Percentiles rank a stretch among this genome's conserved stretches.
Conservation (phyloP, 768 basidiomycete species). For the Chalciporus sphaerocephalus region DNA sequence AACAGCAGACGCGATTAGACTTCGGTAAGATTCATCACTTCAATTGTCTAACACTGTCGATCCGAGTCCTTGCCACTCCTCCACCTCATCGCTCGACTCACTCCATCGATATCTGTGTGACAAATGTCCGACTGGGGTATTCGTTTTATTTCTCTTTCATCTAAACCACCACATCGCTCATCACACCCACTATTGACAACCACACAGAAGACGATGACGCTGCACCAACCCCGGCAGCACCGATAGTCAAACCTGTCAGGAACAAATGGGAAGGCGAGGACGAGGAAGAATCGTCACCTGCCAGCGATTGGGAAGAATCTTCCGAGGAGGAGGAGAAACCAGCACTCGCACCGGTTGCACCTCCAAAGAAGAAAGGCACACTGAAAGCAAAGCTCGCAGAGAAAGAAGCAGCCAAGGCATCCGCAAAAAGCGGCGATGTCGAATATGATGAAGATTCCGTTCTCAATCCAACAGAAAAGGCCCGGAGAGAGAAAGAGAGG, state of each 20-base stretch:
- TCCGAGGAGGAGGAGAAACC: slow-evolving; percentile 64
- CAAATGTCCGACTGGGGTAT: slow-evolving; percentile 49
- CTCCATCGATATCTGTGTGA: too few relatives aligned
- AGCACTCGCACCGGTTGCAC: slow-evolving; percentile 47
- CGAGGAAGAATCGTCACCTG: slow-evolving; percentile 74
- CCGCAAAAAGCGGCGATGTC: slow-evolving; percentile 38
- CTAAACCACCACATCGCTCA: slow-evolving; percentile 13
- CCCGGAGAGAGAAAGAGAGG: slow-evolving; percentile 67
- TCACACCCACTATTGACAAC: slow-evolving; percentile 10
- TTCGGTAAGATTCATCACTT: too few relatives aligned
- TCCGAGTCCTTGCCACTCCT: too few relatives aligned
- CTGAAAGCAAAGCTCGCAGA: slow-evolving; percentile 90
- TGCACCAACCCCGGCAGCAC: slow-evolving; percentile 28
- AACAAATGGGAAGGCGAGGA: slow-evolving; percentile 91
- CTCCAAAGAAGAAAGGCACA: slow-evolving; percentile 89
- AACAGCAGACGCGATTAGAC: too few relatives aligned
- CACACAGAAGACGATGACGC: slow-evolving; percentile 37
- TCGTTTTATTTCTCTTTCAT: slow-evolving; percentile 2
- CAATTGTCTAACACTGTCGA: too few relatives aligned
- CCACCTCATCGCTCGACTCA: too few relatives aligned
- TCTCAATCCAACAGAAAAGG: slow-evolving; percentile 76
- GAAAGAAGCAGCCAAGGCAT: slow-evolving; percentile 76
- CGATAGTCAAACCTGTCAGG: slow-evolving; percentile 34
- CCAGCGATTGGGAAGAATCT: slow-evolving; percentile 92
- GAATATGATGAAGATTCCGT: slow-evolving; percentile 73